phyloP scores from a whole-genome alignment of 2,329 filamentous ascomycete species.

The Alternaria viburni region DNA sequence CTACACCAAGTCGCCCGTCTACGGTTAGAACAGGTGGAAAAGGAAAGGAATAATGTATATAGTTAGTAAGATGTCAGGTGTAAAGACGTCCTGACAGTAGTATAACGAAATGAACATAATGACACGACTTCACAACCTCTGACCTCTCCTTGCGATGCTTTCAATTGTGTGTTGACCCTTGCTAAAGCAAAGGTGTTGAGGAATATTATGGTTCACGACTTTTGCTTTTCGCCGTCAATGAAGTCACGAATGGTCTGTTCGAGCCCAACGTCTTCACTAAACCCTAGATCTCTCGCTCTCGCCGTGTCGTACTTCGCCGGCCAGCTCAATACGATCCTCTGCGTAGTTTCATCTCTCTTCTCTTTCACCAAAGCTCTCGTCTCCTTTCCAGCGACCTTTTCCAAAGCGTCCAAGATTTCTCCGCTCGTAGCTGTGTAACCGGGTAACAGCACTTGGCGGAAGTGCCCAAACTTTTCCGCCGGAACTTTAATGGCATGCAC shows the following conservation, averaged over 20 bases:
- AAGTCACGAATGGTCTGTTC: conserved; percentile 56
- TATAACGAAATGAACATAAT: neutral
- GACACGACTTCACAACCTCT: neutral
- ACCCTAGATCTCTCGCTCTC: conserved; percentile 61
- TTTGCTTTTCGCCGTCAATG: conserved; percentile 36
- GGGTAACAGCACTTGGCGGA: conserved; percentile 61
- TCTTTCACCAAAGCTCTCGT: conserved; percentile 59
- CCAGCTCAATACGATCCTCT: conserved; percentile 63
- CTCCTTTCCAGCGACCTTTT: conserved; percentile 61
- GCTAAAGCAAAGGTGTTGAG: neutral
- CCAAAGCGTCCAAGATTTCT: conserved; percentile 63
- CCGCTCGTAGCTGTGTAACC: conserved; percentile 62
- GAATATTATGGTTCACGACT: neutral
- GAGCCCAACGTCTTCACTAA: conserved; percentile 57
- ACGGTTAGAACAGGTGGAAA: conserved; percentile 10
- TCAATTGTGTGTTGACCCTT: neutral
- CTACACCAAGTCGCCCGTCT: conserved; percentile 23
- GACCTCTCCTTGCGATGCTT: neutral
- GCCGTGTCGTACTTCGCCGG: conserved; percentile 62
- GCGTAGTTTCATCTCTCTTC: conserved; percentile 57
- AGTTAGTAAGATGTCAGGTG: neutral
- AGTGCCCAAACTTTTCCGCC: conserved; percentile 58
- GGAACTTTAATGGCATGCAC: conserved; percentile 59
- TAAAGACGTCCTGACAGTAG: neutral
- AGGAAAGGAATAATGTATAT: neutral